These are phyloP conservation scores for Fomitopsis palustris DNA, from an alignment of 1,284 basidiomycete species.

Conservation along the genomic window DNA sequence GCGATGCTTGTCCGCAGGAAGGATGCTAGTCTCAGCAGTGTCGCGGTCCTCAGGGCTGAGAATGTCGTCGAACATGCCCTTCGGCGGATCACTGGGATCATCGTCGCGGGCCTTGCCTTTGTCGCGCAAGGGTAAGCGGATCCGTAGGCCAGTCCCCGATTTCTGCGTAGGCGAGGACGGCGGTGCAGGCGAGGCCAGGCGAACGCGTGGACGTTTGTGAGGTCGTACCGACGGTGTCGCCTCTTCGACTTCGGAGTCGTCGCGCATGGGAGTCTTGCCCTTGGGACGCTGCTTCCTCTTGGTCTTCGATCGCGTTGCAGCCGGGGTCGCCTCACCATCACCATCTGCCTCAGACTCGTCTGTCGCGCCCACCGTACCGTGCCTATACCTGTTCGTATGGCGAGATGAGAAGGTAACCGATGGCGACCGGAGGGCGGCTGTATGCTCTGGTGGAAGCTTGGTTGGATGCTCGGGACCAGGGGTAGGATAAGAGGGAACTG, in stretches of 20 bases:
- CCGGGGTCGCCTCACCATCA: constrained; percentile 26
- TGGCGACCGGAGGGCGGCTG: constrained; percentile 25
- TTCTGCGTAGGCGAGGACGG: constrained; percentile 24
- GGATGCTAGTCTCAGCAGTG: constrained; percentile 68
- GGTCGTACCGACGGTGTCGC: constrained; percentile 26
- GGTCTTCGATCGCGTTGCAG: constrained; percentile 18
- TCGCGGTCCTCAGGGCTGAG: constrained; percentile 73
- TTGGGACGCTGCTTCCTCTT: constrained; percentile 25
- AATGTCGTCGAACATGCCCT: constrained; percentile 82
- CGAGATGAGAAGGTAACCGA: constrained; percentile 54
- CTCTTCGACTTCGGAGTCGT: constrained; percentile 18
- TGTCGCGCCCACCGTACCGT: constrained; percentile 13
- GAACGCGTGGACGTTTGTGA: constrained; percentile 38
- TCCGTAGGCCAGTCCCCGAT: constrained; percentile 39
- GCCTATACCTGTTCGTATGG: constrained; percentile 10
- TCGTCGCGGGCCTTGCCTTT: constrained; percentile 66
- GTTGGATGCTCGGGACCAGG: neutral
- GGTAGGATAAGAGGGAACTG: neutral
- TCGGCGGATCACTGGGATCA: constrained; percentile 37
- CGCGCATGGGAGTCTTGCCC: constrained; percentile 18
- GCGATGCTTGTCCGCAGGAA: constrained; percentile 63
- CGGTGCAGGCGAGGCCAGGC: constrained; percentile 32
- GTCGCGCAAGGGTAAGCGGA: constrained; percentile 50
- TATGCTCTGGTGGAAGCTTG: constrained; percentile 8
- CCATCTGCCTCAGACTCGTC: constrained; percentile 25